These are phyloP conservation scores for Colletotrichum magnum DNA, from an alignment of 2,329 filamentous ascomycete species.

Conservation along the genomic window DNA sequence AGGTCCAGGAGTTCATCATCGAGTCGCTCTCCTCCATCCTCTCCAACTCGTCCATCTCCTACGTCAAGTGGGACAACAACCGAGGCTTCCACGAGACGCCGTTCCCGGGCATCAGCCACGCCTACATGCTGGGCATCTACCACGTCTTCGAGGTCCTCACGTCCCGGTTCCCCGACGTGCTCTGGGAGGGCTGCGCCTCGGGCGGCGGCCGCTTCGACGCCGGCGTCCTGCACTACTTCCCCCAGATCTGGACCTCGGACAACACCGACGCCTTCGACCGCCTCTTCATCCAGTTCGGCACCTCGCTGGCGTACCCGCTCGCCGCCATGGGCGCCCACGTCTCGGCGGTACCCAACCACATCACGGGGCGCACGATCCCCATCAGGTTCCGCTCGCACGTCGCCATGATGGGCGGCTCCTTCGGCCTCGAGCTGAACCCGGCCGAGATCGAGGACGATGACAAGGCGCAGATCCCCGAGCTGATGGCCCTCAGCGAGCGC, in stretches of 20 bases:
- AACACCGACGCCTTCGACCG: slow-evolving; percentile 75
- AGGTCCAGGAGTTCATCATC: slow-evolving; percentile 76
- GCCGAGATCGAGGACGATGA: slow-evolving; percentile 65
- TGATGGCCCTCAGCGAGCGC: slow-evolving; percentile 68
- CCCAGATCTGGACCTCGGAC: slow-evolving; percentile 76
- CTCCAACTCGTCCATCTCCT: slow-evolving; percentile 66
- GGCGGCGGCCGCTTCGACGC: slow-evolving; percentile 76
- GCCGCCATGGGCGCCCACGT: slow-evolving; percentile 77
- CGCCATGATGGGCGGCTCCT: slow-evolving; percentile 78
- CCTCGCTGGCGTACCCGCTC: slow-evolving; percentile 73
- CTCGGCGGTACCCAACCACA: slow-evolving; percentile 71
- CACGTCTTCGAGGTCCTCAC: slow-evolving; percentile 73
- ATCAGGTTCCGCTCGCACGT: slow-evolving; percentile 75
- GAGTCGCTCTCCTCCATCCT: slow-evolving; percentile 67
- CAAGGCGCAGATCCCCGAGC: slow-evolving; percentile 63
- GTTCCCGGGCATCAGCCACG: slow-evolving; percentile 66
- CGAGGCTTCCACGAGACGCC: slow-evolving; percentile 73
- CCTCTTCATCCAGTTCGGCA: slow-evolving; percentile 74
- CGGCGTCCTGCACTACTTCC: slow-evolving; percentile 75
- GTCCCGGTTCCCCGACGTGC: slow-evolving; percentile 70
- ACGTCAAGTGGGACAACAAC: slow-evolving; percentile 80
- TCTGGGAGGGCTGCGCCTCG: slow-evolving; percentile 77
- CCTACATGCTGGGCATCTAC: slow-evolving; percentile 76
- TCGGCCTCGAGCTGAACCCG: slow-evolving; percentile 75
- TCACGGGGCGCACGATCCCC: slow-evolving; percentile 68